These are phyloP conservation scores for Diaporthe sp. DNA, from an alignment of 2,329 filamentous ascomycete genomes.

Conservation along the genomic window DNA sequence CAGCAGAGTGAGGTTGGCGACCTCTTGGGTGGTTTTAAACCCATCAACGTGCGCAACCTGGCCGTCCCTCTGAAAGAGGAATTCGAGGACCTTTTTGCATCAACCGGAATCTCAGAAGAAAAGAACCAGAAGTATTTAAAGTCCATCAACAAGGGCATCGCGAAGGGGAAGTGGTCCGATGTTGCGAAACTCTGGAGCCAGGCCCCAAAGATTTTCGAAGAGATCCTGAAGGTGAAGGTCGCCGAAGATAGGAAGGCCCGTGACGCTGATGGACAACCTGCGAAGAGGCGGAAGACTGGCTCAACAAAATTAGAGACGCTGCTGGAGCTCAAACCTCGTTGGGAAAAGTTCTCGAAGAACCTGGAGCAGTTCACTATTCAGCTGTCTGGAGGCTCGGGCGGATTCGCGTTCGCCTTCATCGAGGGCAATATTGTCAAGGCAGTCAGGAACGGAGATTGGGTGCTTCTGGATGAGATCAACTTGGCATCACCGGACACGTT, in stretches of 20 bases:
- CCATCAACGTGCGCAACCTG: conserved; percentile 88
- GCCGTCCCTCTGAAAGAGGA: conserved; percentile 93
- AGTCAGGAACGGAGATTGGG: conserved; percentile 96
- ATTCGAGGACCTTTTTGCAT: conserved; percentile 89
- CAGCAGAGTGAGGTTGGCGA: conserved; percentile 99
- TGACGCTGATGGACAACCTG: conserved; percentile 65
- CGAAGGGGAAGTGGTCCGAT: conserved; percentile 88
- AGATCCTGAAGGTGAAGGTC: conserved; percentile 71
- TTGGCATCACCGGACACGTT: conserved; percentile 94
- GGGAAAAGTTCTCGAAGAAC: conserved; percentile 83
- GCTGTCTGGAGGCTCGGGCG: conserved; percentile 77
- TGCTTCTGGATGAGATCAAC: conserved; percentile 97
- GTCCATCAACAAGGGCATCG: conserved; percentile 82
- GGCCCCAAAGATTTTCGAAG: conserved; percentile 87
- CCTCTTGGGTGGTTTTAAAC: conserved; percentile 94
- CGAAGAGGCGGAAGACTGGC: conserved; percentile 76
- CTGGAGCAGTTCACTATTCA: conserved; percentile 86
- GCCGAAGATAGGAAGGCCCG: conserved; percentile 58
- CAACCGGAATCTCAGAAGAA: conserved; percentile 85
- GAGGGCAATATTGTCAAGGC: conserved; percentile 97
- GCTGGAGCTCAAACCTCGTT: conserved; percentile 72
- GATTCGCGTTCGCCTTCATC: conserved; percentile 94
- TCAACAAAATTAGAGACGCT: conserved; percentile 75
- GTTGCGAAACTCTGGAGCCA: conserved; percentile 89
- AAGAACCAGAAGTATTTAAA: conserved; percentile 91